Conservation (phyloP, 805 yeast species). For the Candida tibetensis region DNA sequence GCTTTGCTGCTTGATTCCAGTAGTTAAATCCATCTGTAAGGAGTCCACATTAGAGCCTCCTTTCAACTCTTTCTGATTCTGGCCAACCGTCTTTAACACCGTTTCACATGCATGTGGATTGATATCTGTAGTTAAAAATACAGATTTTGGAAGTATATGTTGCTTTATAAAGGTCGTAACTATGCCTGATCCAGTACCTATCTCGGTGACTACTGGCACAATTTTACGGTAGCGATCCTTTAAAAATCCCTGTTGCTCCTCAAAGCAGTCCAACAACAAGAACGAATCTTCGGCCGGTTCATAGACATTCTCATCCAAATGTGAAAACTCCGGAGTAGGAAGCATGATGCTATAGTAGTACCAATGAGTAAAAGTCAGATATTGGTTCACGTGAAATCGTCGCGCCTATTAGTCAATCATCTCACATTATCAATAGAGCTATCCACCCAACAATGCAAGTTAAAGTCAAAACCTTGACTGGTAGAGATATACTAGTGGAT, state of each 20-base stretch:
- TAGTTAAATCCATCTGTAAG: conserved; percentile 56
- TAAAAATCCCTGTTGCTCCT: conserved; percentile 48
- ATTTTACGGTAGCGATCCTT: conserved; percentile 9
- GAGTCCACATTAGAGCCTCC: conserved; percentile 18
- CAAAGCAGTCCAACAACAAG: conserved; percentile 76
- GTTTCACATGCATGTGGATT: conserved; percentile 73
- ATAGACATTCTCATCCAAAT: conserved; percentile 71
- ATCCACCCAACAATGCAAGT: conserved; percentile 51
- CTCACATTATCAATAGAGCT: too few species aligned
- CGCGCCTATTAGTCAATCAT: too few species aligned
- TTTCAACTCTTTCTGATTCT: conserved; percentile 14
- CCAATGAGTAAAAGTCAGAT: too few species aligned
- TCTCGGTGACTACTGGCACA: conserved; percentile 65
- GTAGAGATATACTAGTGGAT: conserved; percentile 77
- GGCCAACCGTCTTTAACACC: conserved; percentile 18
- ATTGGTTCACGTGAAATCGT: too few species aligned
- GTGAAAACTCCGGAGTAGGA: conserved; percentile 66
- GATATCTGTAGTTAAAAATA: conserved; percentile 71
- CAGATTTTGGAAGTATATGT: conserved; percentile 48
- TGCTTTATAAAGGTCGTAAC: conserved; percentile 74
- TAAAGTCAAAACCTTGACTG: conserved; percentile 75
- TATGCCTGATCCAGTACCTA: conserved; percentile 92
- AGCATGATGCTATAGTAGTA: too few species aligned
- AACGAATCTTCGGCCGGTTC: conserved; percentile 96
- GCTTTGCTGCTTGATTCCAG: conserved; percentile 40